Evolutionary conservation across 2,329 filamentous ascomycete genomes (phyloP).

Genomic region (Exophiala oligosperma): DNA sequence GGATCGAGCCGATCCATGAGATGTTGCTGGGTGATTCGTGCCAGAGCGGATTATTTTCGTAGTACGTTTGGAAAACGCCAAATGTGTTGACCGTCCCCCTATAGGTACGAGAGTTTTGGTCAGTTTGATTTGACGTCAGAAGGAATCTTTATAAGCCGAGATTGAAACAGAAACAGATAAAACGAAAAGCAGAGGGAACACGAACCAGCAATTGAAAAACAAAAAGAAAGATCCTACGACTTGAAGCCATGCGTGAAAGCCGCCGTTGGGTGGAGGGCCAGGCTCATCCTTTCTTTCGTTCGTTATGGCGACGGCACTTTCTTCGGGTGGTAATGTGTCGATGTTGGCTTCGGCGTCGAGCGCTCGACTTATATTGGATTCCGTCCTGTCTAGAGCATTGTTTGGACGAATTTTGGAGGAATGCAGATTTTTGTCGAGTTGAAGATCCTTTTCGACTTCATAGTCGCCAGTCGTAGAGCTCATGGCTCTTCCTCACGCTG

Average conservation of each 20-base stretch:
- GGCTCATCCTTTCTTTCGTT: constrained; percentile 12
- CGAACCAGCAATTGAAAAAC: constrained; percentile 36
- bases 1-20: constrained; percentile 54
- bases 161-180: neutral
- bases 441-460: constrained; percentile 8
- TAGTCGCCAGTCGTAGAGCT: constrained; percentile 18
- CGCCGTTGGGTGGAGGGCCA: constrained; percentile 33
- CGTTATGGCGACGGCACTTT: neutral
- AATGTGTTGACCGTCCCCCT: constrained; percentile 34
- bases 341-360: constrained; percentile 24
- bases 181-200: neutral
- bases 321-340: neutral
- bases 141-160: too few species aligned
- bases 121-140: too few species aligned
- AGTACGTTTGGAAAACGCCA: constrained; percentile 38
- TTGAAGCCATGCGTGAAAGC: constrained; percentile 37
- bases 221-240: constrained; percentile 34
- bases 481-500: constrained; percentile 2
- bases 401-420: constrained; percentile 2
- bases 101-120: too few species aligned
- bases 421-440: constrained; percentile 1
- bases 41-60: constrained; percentile 30
- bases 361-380: constrained; percentile 17
- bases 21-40: constrained; percentile 42
- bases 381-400: constrained; percentile 1